Evolutionary conservation across 768 basidiomycete genomes (phyloP).

Genomic region (Mrakia hoshinonis): DNA sequence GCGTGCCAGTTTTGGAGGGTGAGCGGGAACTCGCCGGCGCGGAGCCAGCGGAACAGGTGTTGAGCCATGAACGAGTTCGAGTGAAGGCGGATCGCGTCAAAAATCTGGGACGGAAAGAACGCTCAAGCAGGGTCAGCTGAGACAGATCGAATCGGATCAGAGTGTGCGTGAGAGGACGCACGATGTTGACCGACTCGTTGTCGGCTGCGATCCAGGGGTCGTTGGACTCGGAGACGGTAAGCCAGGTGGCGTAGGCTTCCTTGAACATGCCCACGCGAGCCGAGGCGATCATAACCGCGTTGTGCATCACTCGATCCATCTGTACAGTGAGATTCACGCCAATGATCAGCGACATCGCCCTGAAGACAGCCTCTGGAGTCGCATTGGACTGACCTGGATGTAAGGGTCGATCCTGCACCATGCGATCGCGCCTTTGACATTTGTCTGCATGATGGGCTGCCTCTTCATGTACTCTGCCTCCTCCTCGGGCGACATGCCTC

Average conservation of each 20-base stretch:
- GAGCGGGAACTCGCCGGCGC: constrained; percentile 25
- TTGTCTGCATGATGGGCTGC: constrained; percentile 9
- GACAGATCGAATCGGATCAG: not conserved
- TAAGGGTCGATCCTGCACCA: constrained; percentile 25
- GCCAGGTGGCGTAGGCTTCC: constrained; percentile 20
- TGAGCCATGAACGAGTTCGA: not conserved
- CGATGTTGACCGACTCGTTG: constrained; percentile 26
- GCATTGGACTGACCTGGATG: constrained; percentile 15
- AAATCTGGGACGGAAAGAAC: constrained; percentile 7
- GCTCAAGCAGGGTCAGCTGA: too few species aligned
- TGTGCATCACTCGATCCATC: constrained; percentile 11
- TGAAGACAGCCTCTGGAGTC: not conserved
- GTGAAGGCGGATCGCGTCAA: constrained; percentile 21
- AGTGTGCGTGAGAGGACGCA: constrained; percentile 5
- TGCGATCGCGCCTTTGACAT: not conserved
- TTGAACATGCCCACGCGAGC: constrained; percentile 14
- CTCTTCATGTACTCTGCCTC: constrained; percentile 5
- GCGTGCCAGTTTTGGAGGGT: constrained; percentile 26
- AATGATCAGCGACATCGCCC: not conserved
- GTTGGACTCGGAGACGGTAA: constrained; percentile 14
- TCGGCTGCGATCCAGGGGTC: constrained; percentile 11
- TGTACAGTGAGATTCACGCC: not conserved
- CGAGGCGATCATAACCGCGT: constrained; percentile 25
- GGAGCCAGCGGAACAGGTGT: constrained; percentile 25
- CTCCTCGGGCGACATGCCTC: constrained; percentile 7